A percentile compares a stretch with the other conserved stretches of the same genome.
Conservation (phyloP, 495 filamentous ascomycete species). For the Neurospora sp. region DNA sequence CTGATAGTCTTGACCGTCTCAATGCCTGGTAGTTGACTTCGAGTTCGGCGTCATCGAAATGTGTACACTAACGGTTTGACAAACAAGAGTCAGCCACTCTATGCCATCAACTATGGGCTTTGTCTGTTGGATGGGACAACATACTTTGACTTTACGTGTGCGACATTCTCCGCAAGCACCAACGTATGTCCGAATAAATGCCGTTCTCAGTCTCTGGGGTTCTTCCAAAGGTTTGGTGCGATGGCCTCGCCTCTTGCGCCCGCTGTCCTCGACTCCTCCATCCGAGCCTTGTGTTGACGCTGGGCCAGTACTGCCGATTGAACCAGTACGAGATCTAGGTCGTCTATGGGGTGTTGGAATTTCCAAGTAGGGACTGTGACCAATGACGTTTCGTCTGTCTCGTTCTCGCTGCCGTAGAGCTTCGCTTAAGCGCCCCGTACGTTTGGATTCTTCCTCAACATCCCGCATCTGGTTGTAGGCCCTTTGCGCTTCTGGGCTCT, state of each 20-base stretch:
- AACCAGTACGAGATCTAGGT: background rate
- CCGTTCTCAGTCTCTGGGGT: constrained; percentile 7
- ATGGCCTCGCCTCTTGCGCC: constrained; percentile 3
- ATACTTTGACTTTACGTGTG: constrained; percentile 15
- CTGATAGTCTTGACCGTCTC: background rate
- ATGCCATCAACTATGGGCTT: background rate
- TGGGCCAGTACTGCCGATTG: background rate
- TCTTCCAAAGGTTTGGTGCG: constrained; percentile 12
- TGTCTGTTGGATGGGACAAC: background rate
- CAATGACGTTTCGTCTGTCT: background rate
- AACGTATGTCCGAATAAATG: constrained; percentile 16
- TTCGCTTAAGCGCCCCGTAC: background rate
- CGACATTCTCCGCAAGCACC: constrained; percentile 17
- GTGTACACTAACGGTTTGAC: constrained; percentile 4
- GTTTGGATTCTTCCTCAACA: constrained; percentile 10
- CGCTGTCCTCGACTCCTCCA: background rate
- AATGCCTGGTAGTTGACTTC: constrained; percentile 2
- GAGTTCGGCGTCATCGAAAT: constrained; percentile 1
- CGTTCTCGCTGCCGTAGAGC: background rate
- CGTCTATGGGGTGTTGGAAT: background rate
- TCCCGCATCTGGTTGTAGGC: constrained; percentile 25
- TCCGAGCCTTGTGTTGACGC: background rate
- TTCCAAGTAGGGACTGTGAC: background rate
- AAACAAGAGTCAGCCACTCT: background rate
- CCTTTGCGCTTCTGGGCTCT: constrained; percentile 23